A percentile compares a stretch with the other conserved stretches of the same genome.
phyloP scores from a whole-genome alignment of 345 rosid species.

The Limnanthes douglasii region DNA sequence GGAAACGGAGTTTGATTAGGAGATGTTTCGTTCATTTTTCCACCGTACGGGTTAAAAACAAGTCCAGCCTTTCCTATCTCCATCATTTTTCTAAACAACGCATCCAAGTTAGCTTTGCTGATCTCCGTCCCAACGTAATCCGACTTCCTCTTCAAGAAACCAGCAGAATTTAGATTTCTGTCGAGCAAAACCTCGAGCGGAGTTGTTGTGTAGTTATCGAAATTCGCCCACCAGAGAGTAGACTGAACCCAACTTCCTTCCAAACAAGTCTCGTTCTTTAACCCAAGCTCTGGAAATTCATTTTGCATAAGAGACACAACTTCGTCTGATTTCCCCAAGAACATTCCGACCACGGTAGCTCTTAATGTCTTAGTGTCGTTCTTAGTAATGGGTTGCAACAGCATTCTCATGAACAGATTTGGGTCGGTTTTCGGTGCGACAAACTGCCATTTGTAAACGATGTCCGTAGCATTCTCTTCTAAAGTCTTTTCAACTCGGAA shows the following conservation, averaged over 20 bases:
- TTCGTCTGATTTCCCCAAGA: constrained; percentile 18
- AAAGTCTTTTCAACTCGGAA: constrained; percentile 21
- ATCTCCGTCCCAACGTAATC: constrained; percentile 44
- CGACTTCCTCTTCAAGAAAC: constrained; percentile 38
- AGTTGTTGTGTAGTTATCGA: constrained; percentile 13
- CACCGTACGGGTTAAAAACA: constrained; percentile 51
- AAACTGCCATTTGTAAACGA: constrained; percentile 31
- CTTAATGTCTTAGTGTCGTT: constrained; percentile 20
- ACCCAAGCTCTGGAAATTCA: constrained; percentile 37
- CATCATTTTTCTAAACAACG: constrained; percentile 26
- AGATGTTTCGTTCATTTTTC: constrained; percentile 32
- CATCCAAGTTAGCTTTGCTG: constrained; percentile 14
- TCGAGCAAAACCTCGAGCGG: constrained; percentile 24
- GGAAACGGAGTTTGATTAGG: constrained; percentile 34
- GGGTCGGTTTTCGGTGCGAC: constrained; percentile 41
- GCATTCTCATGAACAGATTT: constrained; percentile 49
- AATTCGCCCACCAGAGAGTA: constrained; percentile 27
- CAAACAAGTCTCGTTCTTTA: constrained; percentile 22
- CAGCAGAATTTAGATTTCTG: constrained; percentile 12
- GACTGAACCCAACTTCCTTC: constrained; percentile 55
- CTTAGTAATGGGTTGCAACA: constrained; percentile 31
- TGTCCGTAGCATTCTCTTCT: constrained; percentile 20
- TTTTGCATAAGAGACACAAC: constrained; percentile 17
- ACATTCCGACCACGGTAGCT: constrained; percentile 18
- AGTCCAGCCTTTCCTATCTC: constrained; percentile 31